A percentile compares a stretch with the other conserved stretches of the same genome.
Conservation (phyloP, 1,284 basidiomycete species). For the Cryptococcus neoformans region DNA sequence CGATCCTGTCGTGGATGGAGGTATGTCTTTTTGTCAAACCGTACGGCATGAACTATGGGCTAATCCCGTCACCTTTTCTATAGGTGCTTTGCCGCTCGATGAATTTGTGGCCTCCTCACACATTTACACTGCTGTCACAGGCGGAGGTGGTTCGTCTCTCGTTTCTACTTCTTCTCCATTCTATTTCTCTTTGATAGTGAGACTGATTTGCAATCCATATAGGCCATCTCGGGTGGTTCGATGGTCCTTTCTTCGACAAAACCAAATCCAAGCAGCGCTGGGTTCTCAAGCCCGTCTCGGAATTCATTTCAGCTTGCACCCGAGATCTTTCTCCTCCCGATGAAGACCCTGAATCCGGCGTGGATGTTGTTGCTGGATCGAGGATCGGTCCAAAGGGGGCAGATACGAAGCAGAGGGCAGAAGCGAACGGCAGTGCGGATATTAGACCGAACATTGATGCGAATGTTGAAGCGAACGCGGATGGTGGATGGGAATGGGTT, state of each 20-base stretch:
- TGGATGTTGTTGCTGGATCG: too few relatives aligned
- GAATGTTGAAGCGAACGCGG: constrained; percentile 6
- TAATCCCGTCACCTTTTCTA: constrained; percentile 2
- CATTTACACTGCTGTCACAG: constrained; percentile 70
- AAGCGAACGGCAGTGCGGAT: too few relatives aligned
- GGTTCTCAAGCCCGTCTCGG: constrained; percentile 41
- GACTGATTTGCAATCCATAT: too few relatives aligned
- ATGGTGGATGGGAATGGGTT: constrained; percentile 34
- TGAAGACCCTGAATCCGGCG: not conserved
- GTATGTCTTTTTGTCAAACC: constrained; percentile 22
- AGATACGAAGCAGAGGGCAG: not conserved
- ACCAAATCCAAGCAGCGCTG: constrained; percentile 33
- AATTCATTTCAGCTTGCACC: constrained; percentile 37
- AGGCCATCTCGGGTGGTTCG: constrained; percentile 93
- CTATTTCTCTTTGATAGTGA: too few relatives aligned
- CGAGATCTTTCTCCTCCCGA: constrained; percentile 16
- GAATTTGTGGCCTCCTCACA: constrained; percentile 61
- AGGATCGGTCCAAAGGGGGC: constrained; percentile 3
- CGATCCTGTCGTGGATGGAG: constrained; percentile 76
- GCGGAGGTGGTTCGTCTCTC: constrained; percentile 57
- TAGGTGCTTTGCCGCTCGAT: constrained; percentile 51
- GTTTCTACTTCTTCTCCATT: too few relatives aligned
- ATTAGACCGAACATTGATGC: not conserved
- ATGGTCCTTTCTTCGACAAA: constrained; percentile 47
- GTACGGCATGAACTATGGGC: constrained; percentile 1